phyloP scores from a whole-genome alignment of 2,329 filamentous ascomycete species.

The Cordyceps tenuipes region DNA sequence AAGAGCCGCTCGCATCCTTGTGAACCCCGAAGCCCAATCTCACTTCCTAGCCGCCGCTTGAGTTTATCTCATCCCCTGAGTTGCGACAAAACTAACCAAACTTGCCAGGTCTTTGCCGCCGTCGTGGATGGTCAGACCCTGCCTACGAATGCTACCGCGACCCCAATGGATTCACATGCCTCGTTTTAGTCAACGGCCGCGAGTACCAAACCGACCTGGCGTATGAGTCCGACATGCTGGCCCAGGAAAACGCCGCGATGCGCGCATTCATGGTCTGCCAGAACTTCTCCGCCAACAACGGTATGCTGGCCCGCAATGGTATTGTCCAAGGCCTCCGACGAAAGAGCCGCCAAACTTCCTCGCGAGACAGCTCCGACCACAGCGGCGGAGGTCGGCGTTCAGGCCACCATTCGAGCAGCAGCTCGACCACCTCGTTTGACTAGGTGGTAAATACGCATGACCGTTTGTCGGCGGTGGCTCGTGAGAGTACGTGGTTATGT shows the following conservation, averaged over 20 bases:
- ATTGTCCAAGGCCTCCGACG: constrained; percentile 56
- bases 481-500: neutral
- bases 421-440: constrained; percentile 52
- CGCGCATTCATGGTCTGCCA: constrained; percentile 96
- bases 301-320: constrained; percentile 68
- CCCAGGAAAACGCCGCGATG: constrained; percentile 90
- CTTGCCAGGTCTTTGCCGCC: constrained; percentile 74
- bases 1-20: neutral
- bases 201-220: constrained; percentile 88
- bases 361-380: constrained; percentile 35
- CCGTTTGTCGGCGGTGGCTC: neutral
- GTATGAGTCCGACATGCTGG: constrained; percentile 73
- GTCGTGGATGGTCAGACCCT: constrained; percentile 88
- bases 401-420: constrained; percentile 53
- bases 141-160: constrained; percentile 76
- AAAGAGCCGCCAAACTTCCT: constrained; percentile 45
- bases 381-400: constrained; percentile 37
- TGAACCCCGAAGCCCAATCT: neutral
- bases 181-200: constrained; percentile 89
- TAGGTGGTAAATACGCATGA: constrained; percentile 22
- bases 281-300: constrained; percentile 94
- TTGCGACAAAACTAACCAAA: neutral
- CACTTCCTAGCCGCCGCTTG: too few species aligned
- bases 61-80: neutral
- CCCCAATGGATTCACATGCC: constrained; percentile 72